Conservation (phyloP, 2,329 filamentous ascomycete species). For the Aspergillus quadricinctus region DNA sequence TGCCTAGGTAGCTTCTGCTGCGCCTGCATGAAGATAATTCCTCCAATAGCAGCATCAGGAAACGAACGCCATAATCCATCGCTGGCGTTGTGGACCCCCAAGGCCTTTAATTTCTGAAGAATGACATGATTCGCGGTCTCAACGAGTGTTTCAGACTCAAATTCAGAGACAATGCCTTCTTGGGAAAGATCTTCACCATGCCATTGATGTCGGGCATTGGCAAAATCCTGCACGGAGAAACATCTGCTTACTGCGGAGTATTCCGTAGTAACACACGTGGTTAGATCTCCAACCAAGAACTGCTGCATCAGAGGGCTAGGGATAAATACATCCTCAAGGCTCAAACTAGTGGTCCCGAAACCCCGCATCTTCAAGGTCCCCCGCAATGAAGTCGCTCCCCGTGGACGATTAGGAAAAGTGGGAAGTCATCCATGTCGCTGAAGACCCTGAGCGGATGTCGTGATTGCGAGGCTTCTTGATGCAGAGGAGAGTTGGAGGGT, state of each 20-base stretch:
- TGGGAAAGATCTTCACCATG: neutral
- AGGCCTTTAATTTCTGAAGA: neutral
- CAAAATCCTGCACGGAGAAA: neutral
- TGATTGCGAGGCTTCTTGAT: neutral
- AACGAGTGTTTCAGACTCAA: neutral
- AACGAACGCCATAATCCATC: neutral
- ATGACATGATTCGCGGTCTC: neutral
- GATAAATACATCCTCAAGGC: neutral
- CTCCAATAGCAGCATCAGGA: neutral
- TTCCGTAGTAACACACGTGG: neutral
- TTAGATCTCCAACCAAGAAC: neutral
- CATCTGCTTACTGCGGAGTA: neutral
- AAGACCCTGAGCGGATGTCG: neutral
- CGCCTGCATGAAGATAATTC: neutral
- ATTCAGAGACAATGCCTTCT: neutral
- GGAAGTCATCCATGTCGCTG: neutral
- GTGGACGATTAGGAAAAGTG: conserved; percentile 6
- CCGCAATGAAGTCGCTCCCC: neutral
- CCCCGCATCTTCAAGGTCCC: neutral
- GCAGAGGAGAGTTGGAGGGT: neutral
- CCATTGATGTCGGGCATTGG: neutral
- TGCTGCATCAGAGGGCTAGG: neutral
- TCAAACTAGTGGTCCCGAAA: neutral
- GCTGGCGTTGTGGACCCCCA: neutral
- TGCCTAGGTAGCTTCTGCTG: neutral